Evolutionary conservation across 441 rosid genomes (phyloP).

Genomic region (Pelargonium cotyledonis): DNA sequence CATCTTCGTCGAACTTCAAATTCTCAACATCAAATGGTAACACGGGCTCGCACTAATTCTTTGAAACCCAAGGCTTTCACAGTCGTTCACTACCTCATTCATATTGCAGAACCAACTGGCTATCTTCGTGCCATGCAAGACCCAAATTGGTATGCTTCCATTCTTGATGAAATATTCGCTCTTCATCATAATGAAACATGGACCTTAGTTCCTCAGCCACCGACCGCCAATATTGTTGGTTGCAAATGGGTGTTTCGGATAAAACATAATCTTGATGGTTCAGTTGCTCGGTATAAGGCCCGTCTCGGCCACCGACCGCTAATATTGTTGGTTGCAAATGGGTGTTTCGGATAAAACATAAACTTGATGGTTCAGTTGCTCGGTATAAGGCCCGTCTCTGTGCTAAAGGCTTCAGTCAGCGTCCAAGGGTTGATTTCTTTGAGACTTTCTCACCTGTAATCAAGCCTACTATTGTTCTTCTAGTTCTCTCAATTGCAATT

Average conservation of each 20-base stretch:
- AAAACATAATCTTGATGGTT: neutral
- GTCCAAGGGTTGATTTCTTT: neutral
- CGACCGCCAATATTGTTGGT: neutral
- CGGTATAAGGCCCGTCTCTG: neutral
- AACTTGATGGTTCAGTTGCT: neutral
- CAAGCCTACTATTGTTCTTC: too few relatives aligned
- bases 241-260: neutral
- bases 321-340: neutral
- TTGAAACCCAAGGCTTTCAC: too few relatives aligned
- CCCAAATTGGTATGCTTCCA: too few relatives aligned
- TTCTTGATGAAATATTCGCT: too few relatives aligned
- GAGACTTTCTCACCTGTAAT: neutral
- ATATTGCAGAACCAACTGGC: too few relatives aligned
- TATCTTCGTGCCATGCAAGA: too few relatives aligned
- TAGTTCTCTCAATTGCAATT: too few relatives aligned
- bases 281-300: neutral
- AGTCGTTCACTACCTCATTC: too few relatives aligned
- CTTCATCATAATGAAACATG: too few relatives aligned
- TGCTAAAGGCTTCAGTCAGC: neutral
- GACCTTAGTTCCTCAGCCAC: neutral
- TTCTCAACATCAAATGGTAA: too few relatives aligned
- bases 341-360: neutral
- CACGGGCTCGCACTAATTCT: too few relatives aligned
- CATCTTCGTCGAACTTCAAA: too few relatives aligned
- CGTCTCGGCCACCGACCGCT: neutral